Conservation (phyloP, 257 asterid species). For the Capsicum baccatum region DNA sequence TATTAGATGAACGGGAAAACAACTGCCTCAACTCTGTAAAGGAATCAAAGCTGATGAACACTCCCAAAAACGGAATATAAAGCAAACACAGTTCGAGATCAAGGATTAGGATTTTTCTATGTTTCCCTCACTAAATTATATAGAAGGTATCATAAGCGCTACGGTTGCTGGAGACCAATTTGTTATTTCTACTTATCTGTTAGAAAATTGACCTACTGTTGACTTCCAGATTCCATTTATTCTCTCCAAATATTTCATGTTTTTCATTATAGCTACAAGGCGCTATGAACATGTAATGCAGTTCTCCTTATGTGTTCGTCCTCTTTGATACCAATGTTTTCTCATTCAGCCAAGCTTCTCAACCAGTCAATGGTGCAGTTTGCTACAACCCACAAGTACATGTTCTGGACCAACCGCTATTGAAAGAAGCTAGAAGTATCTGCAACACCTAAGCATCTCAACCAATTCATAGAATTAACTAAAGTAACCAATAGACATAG, state of each 20-base stretch:
- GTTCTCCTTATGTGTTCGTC: background rate
- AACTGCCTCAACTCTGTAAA: background rate
- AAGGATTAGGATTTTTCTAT: background rate
- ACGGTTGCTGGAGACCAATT: background rate
- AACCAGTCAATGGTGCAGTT: background rate
- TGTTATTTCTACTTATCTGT: background rate
- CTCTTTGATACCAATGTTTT: too few relatives aligned
- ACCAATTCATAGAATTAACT: slow-evolving; percentile 2
- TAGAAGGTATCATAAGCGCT: background rate
- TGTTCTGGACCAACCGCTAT: background rate
- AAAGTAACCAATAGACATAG: background rate
- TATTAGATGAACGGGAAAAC: background rate
- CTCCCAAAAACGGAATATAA: background rate
- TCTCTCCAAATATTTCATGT: too few relatives aligned
- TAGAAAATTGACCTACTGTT: background rate
- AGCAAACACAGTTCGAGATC: background rate
- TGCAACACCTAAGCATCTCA: background rate
- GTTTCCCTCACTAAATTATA: background rate
- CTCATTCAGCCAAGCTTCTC: background rate
- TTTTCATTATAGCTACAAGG: background rate
- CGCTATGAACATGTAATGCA: background rate
- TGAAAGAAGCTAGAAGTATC: background rate
- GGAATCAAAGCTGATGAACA: background rate
- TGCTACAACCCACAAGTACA: background rate
- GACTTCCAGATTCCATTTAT: background rate